Conservation (phyloP, 2,329 filamentous ascomycete genomes). For the Penicillium brasilianum region DNA sequence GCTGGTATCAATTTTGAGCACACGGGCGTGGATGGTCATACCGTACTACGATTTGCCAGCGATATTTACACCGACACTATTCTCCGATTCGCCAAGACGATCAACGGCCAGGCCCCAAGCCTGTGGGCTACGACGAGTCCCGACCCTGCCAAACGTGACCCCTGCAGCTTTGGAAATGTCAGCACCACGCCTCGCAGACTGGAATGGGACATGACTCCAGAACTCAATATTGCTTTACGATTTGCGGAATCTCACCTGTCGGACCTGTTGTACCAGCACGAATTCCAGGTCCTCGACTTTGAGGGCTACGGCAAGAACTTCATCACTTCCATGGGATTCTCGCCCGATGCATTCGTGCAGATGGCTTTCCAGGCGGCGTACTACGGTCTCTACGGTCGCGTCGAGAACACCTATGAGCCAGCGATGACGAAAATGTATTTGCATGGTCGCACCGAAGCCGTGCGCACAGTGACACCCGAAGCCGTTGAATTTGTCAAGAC, state of each 20-base stretch:
- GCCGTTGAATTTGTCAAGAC: conserved; percentile 87
- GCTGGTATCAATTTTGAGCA: conserved; percentile 99
- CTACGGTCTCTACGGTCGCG: conserved; percentile 90
- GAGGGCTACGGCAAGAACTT: conserved; percentile 92
- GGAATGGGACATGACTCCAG: conserved; percentile 96
- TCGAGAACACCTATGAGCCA: conserved; percentile 96
- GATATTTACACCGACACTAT: conserved; percentile 98
- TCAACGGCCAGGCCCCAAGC: conserved; percentile 90
- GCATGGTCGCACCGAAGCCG: conserved; percentile 92
- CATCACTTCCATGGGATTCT: conserved; percentile 96
- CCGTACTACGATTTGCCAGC: conserved; percentile 92
- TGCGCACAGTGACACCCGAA: conserved; percentile 82
- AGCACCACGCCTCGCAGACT: conserved; percentile 93
- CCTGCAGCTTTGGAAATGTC: conserved; percentile 88
- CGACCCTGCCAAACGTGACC: conserved; percentile 89
- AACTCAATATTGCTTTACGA: conserved; percentile 85
- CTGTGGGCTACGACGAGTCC: conserved; percentile 91
- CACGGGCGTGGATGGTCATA: conserved; percentile 96
- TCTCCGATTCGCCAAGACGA: conserved; percentile 88
- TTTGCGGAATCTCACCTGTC: conserved; percentile 95
- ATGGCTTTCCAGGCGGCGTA: conserved; percentile 99
- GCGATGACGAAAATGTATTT: conserved; percentile 97
- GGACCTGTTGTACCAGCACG: conserved; percentile 94
- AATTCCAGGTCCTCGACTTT: conserved; percentile 92
- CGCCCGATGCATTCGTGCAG: conserved; percentile 95